Conservation (phyloP, 1,284 basidiomycete species). For the Puccinia novopanici region DNA sequence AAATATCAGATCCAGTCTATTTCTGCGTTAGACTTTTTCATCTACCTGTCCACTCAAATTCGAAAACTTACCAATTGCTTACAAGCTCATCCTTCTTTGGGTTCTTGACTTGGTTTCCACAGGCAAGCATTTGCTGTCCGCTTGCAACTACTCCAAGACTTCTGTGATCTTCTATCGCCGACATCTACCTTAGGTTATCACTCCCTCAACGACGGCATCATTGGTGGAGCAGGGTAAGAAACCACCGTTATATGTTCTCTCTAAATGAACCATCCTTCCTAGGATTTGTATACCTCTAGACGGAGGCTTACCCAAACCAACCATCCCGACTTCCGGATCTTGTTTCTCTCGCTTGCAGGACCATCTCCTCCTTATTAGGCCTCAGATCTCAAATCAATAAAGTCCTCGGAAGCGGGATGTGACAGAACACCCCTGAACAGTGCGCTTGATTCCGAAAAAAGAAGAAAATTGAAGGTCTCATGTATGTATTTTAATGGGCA, state of each 20-base stretch:
- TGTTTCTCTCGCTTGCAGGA: conserved; percentile 9
- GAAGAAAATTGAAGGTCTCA: not conserved
- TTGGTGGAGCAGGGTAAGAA: conserved; percentile 79
- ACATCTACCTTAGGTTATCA: conserved; percentile 78
- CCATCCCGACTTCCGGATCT: not conserved
- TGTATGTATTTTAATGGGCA: not conserved
- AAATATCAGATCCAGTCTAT: conserved; percentile 31
- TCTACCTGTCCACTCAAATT: not conserved
- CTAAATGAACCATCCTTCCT: not conserved
- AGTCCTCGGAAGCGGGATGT: conserved; percentile 29
- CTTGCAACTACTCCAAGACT: conserved; percentile 77
- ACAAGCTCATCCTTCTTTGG: not conserved
- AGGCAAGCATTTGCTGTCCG: conserved; percentile 70
- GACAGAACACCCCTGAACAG: not conserved
- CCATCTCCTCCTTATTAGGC: conserved; percentile 42
- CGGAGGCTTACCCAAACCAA: not conserved
- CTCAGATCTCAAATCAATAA: conserved; percentile 46
- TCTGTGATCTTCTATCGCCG: conserved; percentile 83
- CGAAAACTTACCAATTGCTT: conserved; percentile 52
- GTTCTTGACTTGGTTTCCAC: conserved; percentile 38
- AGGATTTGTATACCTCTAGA: not conserved
- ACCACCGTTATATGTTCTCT: not conserved
- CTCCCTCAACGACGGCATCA: conserved; percentile 78
- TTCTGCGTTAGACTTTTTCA: conserved; percentile 16
- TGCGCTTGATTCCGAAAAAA: not conserved